Evolutionary conservation across 768 basidiomycete species (phyloP).

Genomic region (Mycena albidolilacea): DNA sequence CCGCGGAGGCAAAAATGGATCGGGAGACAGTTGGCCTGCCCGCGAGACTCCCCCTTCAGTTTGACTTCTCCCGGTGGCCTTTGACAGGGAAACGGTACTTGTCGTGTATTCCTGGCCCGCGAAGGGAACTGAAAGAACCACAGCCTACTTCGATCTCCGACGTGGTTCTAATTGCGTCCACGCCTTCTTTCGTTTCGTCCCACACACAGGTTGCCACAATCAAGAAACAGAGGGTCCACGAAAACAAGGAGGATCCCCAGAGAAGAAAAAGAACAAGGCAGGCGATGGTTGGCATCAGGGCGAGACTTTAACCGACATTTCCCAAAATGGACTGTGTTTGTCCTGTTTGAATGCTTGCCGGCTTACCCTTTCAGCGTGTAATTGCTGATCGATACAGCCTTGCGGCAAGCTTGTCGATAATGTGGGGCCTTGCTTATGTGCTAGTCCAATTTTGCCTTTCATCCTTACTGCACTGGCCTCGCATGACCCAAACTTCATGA

Average conservation of each 20-base stretch:
- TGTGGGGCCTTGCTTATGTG: constrained; percentile 2
- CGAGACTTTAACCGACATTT: background rate
- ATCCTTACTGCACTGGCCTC: constrained; percentile 10
- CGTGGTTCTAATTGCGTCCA: constrained; percentile 33
- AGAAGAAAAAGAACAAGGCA: constrained; percentile 12
- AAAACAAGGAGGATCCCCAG: constrained; percentile 17
- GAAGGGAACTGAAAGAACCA: constrained; percentile 33
- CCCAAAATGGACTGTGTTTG: constrained; percentile 1
- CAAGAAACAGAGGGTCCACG: constrained; percentile 16
- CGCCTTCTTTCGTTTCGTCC: constrained; percentile 17
- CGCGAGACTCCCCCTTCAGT: background rate
- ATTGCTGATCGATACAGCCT: constrained; percentile 21
- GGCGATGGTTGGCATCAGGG: background rate
- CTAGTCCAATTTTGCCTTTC: constrained; percentile 17
- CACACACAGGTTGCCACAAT: constrained; percentile 15
- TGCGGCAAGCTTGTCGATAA: constrained; percentile 18
- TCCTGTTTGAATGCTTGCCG: background rate
- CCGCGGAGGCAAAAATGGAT: constrained; percentile 19
- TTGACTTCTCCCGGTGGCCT: constrained; percentile 16
- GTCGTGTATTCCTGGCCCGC: constrained; percentile 13
- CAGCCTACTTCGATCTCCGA: constrained; percentile 19
- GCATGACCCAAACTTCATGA: constrained; percentile 18
- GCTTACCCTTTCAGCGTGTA: constrained; percentile 7
- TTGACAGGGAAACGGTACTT: constrained; percentile 28
- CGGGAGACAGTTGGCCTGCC: constrained; percentile 12